Evolutionary conservation across 768 basidiomycete genomes (phyloP).

Genomic region (Trametes cinnabarina): DNA sequence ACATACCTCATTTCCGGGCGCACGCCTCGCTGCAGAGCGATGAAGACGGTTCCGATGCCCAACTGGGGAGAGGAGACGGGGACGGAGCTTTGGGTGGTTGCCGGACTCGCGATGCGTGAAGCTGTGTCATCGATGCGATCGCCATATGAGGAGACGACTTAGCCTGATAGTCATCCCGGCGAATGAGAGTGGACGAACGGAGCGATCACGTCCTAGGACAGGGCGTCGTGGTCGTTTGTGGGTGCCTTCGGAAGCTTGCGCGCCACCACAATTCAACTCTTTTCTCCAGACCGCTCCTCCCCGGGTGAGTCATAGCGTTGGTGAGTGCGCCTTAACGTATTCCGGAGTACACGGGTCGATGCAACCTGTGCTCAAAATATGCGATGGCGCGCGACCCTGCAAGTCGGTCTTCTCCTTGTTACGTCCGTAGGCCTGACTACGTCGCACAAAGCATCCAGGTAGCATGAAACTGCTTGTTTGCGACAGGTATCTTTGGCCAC

Average conservation of each 20-base stretch:
- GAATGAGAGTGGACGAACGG: slow-evolving; percentile 1
- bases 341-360: neutral
- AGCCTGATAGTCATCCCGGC: neutral
- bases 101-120: neutral
- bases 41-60: neutral
- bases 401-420: neutral
- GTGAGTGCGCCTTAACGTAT: neutral
- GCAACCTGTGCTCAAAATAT: neutral
- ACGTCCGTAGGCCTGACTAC: neutral
- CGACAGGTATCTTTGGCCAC: neutral
- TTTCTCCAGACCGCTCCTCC: neutral
- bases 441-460: neutral
- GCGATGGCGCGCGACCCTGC: neutral
- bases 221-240: neutral
- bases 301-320: slow-evolving; percentile 1
- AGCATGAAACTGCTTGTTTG: neutral
- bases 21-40: slow-evolving; percentile 2
- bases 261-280: neutral
- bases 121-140: slow-evolving; percentile 12
- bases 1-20: slow-evolving; percentile 7
- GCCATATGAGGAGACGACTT: neutral
- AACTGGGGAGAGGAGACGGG: neutral
- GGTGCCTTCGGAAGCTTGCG: neutral
- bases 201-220: slow-evolving; percentile 7
- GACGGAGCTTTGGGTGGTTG: neutral